Evolutionary conservation across 257 asterid genomes (phyloP).

Genomic region (Anisodus tanguticus): DNA sequence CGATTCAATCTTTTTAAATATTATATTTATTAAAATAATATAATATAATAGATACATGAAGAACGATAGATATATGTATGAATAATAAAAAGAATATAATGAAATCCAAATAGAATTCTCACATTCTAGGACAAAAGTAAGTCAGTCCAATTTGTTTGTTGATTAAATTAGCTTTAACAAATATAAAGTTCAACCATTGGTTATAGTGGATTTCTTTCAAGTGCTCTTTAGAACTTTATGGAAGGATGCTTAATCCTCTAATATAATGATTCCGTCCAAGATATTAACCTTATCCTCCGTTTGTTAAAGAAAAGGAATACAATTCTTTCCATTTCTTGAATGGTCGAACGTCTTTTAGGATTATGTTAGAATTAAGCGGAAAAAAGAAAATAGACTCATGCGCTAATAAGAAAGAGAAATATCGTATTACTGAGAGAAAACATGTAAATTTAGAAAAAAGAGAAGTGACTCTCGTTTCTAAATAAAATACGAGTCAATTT

Average conservation of each 20-base stretch:
- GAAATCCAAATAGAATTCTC: background rate
- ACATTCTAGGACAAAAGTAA: background rate
- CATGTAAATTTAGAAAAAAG: too few species aligned
- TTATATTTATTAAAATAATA: too few species aligned
- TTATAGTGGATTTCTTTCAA: background rate
- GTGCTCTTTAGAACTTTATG: background rate
- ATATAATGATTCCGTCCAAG: background rate
- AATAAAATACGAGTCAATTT: too few species aligned
- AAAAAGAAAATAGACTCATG: too few species aligned
- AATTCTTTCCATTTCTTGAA: background rate
- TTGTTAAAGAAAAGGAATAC: background rate
- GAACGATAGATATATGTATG: too few species aligned
- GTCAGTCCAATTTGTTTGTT: background rate
- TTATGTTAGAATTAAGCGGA: too few species aligned
- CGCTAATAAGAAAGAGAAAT: background rate
- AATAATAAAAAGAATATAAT: background rate
- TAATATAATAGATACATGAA: too few species aligned
- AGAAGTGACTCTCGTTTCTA: too few species aligned
- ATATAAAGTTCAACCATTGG: background rate
- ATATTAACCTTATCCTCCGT: slow-evolving; percentile 8
- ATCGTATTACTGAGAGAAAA: background rate
- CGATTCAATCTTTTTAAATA: too few species aligned
- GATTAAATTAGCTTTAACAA: background rate
- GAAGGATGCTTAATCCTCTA: background rate
- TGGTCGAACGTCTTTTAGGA: too few species aligned